These are phyloP conservation scores for Sherardia arvensis DNA, from an alignment of 257 asterid genomes.

Conservation along the genomic window DNA sequence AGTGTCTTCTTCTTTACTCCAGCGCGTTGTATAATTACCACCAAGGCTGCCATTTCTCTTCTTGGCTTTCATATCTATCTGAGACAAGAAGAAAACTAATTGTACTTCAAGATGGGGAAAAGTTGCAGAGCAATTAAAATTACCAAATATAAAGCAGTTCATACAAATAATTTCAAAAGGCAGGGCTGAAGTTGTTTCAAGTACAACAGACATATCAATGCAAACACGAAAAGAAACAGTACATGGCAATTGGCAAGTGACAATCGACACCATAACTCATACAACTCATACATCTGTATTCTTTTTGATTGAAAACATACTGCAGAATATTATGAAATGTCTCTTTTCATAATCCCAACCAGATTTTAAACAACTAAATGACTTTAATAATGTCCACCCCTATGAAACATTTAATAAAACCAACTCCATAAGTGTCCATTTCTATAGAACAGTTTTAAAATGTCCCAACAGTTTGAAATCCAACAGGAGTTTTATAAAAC, in stretches of 20 bases:
- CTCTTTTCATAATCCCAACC: not conserved
- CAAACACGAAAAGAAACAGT: not conserved
- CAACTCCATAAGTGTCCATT: not conserved
- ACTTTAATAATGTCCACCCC: not conserved
- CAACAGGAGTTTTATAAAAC: too few species aligned
- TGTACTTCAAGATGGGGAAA: conserved; percentile 16
- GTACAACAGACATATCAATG: not conserved
- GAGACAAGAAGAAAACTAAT: conserved; percentile 21
- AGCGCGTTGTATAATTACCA: not conserved
- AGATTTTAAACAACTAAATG: too few species aligned
- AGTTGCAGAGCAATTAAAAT: conserved; percentile 5
- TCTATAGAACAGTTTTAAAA: too few species aligned
- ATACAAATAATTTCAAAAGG: too few species aligned
- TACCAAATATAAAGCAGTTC: not conserved
- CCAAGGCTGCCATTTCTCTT: not conserved
- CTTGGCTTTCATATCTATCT: conserved; percentile 93
- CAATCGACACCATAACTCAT: not conserved
- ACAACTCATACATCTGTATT: not conserved
- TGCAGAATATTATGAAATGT: not conserved
- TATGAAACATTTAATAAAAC: not conserved
- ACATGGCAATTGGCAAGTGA: too few species aligned
- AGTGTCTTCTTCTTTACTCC: not conserved
- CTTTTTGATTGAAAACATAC: not conserved
- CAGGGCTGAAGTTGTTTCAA: not conserved
- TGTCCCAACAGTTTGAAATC: too few species aligned